Percentiles rank a stretch among this genome's conserved stretches.
These are phyloP conservation scores for Suaeda aralocaspica DNA, from an alignment of 148 eudicot genomes.

Conservation along the genomic window DNA sequence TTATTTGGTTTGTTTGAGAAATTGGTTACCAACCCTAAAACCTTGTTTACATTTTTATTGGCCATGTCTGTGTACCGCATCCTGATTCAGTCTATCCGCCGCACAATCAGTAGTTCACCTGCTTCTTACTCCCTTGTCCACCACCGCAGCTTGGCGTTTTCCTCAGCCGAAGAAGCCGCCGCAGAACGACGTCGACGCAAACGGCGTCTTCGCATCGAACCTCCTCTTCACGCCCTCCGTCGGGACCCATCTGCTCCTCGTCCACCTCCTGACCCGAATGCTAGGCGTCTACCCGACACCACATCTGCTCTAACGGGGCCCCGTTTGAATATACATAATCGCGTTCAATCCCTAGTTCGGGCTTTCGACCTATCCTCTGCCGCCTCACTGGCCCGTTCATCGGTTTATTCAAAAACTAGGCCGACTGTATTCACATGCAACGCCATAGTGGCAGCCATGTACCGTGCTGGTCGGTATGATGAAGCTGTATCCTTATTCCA, in stretches of 20 bases:
- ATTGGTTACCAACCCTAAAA: too few relatives aligned
- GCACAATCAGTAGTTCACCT: constrained; percentile 8
- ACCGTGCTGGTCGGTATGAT: constrained; percentile 44
- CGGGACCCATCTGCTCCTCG: constrained; percentile 39
- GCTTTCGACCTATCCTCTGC: constrained; percentile 73
- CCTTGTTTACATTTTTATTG: too few relatives aligned
- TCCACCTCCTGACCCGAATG: constrained; percentile 40
- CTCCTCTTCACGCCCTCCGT: constrained; percentile 77
- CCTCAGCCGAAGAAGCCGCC: constrained; percentile 95
- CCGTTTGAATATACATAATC: constrained; percentile 83
- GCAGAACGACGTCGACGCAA: constrained; percentile 91
- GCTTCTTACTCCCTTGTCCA: constrained; percentile 28
- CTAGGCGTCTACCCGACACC: constrained; percentile 59
- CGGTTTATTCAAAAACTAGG: constrained; percentile 56
- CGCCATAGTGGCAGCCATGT: constrained; percentile 71
- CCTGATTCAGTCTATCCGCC: constrained; percentile 34
- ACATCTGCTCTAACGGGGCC: constrained; percentile 71
- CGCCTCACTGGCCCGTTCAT: constrained; percentile 53
- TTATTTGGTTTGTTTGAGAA: too few relatives aligned
- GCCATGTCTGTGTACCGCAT: constrained; percentile 47
- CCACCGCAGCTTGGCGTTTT: constrained; percentile 49
- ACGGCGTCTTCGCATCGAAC: constrained; percentile 84
- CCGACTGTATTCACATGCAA: constrained; percentile 97
- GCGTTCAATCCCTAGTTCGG: constrained; percentile 77
- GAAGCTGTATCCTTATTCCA: constrained; percentile 60